These are phyloP conservation scores for Bocquillonia castaneifolia DNA, from an alignment of 441 rosid species.

Conservation along the genomic window DNA sequence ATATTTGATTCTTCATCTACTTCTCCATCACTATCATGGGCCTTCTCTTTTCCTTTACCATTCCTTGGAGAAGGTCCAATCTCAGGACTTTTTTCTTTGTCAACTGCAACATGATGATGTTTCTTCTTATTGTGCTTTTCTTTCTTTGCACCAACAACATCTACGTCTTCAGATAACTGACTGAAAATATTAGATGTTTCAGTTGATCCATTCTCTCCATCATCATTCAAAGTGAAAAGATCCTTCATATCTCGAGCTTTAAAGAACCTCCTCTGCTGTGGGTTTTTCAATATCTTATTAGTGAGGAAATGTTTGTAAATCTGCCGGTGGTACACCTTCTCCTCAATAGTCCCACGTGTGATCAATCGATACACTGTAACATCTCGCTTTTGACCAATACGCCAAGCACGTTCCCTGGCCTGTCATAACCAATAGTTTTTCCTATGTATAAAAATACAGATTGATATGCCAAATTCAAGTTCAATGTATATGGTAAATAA, in stretches of 20 bases:
- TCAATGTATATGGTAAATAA: background rate
- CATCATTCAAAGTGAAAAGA: constrained; percentile 71
- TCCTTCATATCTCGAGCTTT: constrained; percentile 97
- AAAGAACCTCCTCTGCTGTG: constrained; percentile 89
- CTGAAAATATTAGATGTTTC: constrained; percentile 87
- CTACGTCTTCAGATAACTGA: constrained; percentile 68
- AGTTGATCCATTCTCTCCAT: constrained; percentile 57
- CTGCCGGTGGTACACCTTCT: constrained; percentile 94
- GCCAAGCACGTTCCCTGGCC: constrained; percentile 99
- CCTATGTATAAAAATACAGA: constrained; percentile 15
- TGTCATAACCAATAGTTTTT: constrained; percentile 27
- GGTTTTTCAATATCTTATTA: constrained; percentile 88
- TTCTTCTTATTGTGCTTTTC: constrained; percentile 29
- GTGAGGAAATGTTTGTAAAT: constrained; percentile 96
- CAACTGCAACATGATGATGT: constrained; percentile 24
- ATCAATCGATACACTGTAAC: constrained; percentile 87
- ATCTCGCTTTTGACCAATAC: constrained; percentile 89
- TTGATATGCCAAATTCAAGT: background rate
- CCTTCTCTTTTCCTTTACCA: constrained; percentile 50
- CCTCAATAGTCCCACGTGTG: constrained; percentile 92
- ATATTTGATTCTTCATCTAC: constrained; percentile 70
- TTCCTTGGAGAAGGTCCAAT: constrained; percentile 33
- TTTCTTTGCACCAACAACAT: constrained; percentile 50
- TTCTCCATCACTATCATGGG: constrained; percentile 39
- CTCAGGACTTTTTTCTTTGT: constrained; percentile 29